A percentile compares a stretch with the other conserved stretches of the same genome.
These are phyloP conservation scores for Miamiensis avidus DNA, from an alignment of 169 alveolate genomes.

Conservation along the genomic window DNA sequence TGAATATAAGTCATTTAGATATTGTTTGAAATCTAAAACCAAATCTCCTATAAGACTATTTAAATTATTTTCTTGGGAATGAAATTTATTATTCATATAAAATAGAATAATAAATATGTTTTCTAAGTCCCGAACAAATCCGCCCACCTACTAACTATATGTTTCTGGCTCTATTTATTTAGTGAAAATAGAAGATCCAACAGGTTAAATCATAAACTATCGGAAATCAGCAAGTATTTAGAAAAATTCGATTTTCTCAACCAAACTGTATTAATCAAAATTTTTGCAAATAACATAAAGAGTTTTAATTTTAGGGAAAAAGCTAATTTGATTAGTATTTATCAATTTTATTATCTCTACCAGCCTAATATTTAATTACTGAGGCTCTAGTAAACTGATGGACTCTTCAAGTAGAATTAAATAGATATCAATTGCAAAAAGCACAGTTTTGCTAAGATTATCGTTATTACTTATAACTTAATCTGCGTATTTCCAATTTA, in stretches of 20 bases:
- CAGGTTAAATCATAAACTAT: background rate
- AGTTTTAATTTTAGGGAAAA: slow-evolving; percentile 18
- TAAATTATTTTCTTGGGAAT: background rate
- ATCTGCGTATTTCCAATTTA: slow-evolving; percentile 11
- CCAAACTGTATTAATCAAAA: background rate
- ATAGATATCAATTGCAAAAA: slow-evolving; percentile 11
- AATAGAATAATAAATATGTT: no score
- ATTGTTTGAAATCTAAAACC: background rate
- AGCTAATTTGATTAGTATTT: slow-evolving; percentile 10
- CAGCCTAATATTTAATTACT: background rate
- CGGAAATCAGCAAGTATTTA: slow-evolving; percentile 4
- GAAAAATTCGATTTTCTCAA: background rate
- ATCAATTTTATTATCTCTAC: slow-evolving; percentile 3
- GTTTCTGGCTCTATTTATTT: background rate
- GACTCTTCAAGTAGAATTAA: slow-evolving; percentile 17
- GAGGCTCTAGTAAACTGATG: background rate
- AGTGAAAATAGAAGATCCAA: background rate
- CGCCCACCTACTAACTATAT: background rate
- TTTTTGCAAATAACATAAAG: slow-evolving; percentile 19
- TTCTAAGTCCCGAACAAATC: no score
- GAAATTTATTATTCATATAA: no score
- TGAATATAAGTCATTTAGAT: no score
- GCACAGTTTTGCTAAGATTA: slow-evolving; percentile 9
- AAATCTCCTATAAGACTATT: no score
- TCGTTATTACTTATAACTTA: slow-evolving; percentile 6